Percentiles rank a stretch among this genome's conserved stretches.
These are phyloP conservation scores for Aegilops tauschii DNA, from an alignment of 176 grass and related monocot species.

Conservation along the genomic window DNA sequence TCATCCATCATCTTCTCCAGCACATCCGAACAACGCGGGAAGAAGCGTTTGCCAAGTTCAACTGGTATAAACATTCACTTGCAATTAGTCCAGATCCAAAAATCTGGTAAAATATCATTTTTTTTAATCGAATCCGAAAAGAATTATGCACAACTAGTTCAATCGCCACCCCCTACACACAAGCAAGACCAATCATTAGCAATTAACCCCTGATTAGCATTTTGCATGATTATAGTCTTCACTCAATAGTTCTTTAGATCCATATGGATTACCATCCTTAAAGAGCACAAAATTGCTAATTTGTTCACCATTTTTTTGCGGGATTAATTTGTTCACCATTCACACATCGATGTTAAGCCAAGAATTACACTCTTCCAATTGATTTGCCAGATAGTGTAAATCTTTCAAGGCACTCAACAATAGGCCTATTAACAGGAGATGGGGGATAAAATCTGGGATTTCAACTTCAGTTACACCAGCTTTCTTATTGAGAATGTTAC, in stretches of 20 bases:
- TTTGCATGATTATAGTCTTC: not conserved
- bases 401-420: not conserved
- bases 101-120: not conserved
- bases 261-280: not conserved
- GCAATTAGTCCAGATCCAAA: not conserved
- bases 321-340: too few relatives aligned
- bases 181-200: not conserved
- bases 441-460: not conserved
- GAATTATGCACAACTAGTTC: not conserved
- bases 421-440: too few relatives aligned
- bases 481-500: not conserved
- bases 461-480: not conserved
- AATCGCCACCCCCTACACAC: not conserved
- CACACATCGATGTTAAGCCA: too few relatives aligned
- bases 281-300: not conserved
- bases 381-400: too few relatives aligned
- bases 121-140: not conserved
- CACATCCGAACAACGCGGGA: constrained; percentile 62
- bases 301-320: too few relatives aligned
- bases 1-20: constrained; percentile 77
- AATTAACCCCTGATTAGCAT: not conserved
- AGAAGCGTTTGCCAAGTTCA: constrained; percentile 71
- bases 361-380: too few relatives aligned
- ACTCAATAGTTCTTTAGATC: too few relatives aligned
- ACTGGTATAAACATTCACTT: constrained; percentile 49